A percentile compares a stretch with the other conserved stretches of the same genome.
Conservation (phyloP, 768 basidiomycete genomes). For the Sarcodon sp. region DNA sequence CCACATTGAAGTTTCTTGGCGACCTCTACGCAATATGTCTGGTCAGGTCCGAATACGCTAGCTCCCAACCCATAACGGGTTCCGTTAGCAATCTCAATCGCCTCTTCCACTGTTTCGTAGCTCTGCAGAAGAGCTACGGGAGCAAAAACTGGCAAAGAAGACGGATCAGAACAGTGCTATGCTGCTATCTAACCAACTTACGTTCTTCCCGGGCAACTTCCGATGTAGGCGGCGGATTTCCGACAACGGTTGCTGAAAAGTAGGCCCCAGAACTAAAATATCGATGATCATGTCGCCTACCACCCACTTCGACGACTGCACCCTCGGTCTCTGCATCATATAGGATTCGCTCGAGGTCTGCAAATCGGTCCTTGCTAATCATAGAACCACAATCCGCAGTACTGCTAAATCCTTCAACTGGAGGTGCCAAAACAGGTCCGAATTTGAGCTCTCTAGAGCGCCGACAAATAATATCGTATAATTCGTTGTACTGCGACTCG, state of each 20-base stretch:
- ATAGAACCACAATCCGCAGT: conserved; percentile 83
- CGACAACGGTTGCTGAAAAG: conserved; percentile 82
- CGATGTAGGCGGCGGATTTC: conserved; percentile 57
- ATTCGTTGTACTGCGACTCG: conserved; percentile 57
- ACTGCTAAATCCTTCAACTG: conserved; percentile 54
- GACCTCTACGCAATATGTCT: conserved; percentile 64
- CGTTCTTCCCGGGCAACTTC: conserved; percentile 73
- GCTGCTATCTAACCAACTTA: conserved; percentile 23
- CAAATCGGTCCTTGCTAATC: conserved; percentile 67
- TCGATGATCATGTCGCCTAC: conserved; percentile 48
- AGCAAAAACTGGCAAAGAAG: conserved; percentile 59
- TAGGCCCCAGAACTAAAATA: conserved; percentile 66
- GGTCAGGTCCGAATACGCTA: conserved; percentile 85
- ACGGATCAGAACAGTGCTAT: conserved; percentile 1
- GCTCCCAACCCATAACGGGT: conserved; percentile 88
- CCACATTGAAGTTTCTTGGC: conserved; percentile 81
- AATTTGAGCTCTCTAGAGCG: conserved; percentile 59
- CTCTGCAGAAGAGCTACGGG: conserved; percentile 82
- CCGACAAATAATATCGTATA: conserved; percentile 53
- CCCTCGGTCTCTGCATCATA: conserved; percentile 56
- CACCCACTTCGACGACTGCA: conserved; percentile 50
- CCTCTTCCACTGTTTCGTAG: conserved; percentile 77
- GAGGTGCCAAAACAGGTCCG: conserved; percentile 59
- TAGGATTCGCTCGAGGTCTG: conserved; percentile 50
- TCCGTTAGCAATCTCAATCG: conserved; percentile 77